Conservation (phyloP, 257 asterid genomes). For the Avicennia marina region DNA sequence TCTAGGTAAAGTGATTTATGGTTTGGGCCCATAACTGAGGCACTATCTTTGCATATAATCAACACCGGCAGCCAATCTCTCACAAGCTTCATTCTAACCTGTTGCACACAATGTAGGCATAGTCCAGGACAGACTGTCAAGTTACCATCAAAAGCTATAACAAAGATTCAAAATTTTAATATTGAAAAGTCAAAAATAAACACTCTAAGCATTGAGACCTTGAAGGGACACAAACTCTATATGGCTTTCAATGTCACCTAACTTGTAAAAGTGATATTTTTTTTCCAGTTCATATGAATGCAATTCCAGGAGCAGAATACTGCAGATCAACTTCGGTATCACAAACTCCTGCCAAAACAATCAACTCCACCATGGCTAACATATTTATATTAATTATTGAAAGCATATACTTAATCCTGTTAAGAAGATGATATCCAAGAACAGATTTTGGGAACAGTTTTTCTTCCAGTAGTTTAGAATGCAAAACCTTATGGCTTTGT, state of each 20-base stretch:
- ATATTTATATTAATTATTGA: neutral
- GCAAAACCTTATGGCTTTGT: no score
- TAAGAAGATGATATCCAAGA: neutral
- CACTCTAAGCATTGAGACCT: neutral
- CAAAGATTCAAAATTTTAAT: neutral
- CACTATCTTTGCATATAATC: slow-evolving; percentile 64
- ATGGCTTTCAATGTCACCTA: neutral
- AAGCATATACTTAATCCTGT: neutral
- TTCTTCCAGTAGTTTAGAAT: no score
- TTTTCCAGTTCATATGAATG: neutral
- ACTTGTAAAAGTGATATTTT: neutral
- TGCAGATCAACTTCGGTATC: neutral
- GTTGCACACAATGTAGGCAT: slow-evolving; percentile 15
- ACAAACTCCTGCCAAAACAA: neutral
- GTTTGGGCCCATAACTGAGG: slow-evolving; percentile 45
- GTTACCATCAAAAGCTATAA: neutral
- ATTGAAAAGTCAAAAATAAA: neutral
- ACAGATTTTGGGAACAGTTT: no score
- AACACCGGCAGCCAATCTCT: slow-evolving; percentile 92
- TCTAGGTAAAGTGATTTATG: slow-evolving; percentile 54
- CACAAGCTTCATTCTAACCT: slow-evolving; percentile 87
- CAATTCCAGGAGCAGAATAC: neutral
- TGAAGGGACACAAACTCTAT: neutral
- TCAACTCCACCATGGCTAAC: neutral
- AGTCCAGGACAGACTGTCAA: no score